phyloP scores from a whole-genome alignment of 2,329 filamentous ascomycete genomes.

The Pyrenophora graminea region DNA sequence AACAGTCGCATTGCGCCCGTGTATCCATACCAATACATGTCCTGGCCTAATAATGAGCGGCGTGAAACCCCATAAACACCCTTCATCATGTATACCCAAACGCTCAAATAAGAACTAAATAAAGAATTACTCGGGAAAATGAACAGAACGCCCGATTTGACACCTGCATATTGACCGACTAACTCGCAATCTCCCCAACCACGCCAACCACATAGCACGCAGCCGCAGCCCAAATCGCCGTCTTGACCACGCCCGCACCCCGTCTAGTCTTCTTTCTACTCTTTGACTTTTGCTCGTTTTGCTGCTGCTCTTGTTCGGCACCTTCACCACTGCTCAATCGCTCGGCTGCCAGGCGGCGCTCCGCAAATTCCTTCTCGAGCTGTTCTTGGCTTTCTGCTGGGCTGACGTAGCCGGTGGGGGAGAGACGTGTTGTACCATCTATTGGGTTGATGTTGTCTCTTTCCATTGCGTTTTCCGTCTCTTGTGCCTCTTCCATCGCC shows the following conservation, averaged over 20 bases:
- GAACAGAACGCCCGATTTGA: no score
- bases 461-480: background rate
- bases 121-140: no score
- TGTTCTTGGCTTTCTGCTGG: slow-evolving; percentile 30
- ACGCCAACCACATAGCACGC: slow-evolving; percentile 42
- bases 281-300: slow-evolving; percentile 3
- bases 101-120: no score
- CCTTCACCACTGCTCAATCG: slow-evolving; percentile 5
- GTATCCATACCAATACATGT: no score
- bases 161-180: no score
- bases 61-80: no score
- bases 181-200: slow-evolving; percentile 29
- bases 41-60: no score
- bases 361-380: slow-evolving; percentile 28
- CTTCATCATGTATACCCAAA: no score
- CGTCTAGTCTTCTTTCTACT: slow-evolving; percentile 17
- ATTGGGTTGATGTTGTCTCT: slow-evolving; percentile 35
- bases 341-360: slow-evolving; percentile 28
- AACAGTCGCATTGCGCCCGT: no score
- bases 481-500: background rate
- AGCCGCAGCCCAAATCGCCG: slow-evolving; percentile 35
- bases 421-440: slow-evolving; percentile 41
- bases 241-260: slow-evolving; percentile 32
- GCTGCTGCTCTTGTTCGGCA: background rate
- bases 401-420: slow-evolving; percentile 42